Percentiles rank a stretch among this genome's conserved stretches.
phyloP scores from a whole-genome alignment of 2,329 filamentous ascomycete species.

The Mariannaea sp. region DNA sequence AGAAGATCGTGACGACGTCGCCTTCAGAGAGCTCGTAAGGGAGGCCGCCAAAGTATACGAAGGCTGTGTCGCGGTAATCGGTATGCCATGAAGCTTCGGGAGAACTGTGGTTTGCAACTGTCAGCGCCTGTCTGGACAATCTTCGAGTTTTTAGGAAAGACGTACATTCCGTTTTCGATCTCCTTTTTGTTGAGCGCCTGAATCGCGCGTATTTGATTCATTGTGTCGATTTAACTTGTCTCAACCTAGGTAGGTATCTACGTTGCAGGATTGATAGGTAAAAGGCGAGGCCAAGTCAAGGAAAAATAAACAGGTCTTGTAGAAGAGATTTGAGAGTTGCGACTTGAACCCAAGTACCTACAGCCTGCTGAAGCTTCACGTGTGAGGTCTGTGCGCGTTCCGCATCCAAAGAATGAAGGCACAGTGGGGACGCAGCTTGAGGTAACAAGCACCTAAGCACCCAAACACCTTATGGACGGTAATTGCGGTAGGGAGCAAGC shows the following conservation, averaged over 20 bases:
- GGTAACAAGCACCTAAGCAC: no score
- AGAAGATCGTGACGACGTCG: conserved; percentile 95
- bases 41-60: conserved; percentile 92
- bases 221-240: conserved; percentile 51
- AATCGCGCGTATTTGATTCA: conserved; percentile 95
- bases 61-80: conserved; percentile 97
- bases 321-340: no score
- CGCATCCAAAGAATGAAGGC: no score
- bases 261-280: no score
- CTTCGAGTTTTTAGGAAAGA: conserved; percentile 25
- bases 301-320: no score
- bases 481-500: no score
- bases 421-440: no score
- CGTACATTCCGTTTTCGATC: conserved; percentile 83
- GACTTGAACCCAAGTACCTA: no score
- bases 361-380: no score
- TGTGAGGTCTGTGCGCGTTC: no score
- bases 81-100: conserved; percentile 93
- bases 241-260: no score
- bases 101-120: conserved; percentile 55
- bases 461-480: no score
- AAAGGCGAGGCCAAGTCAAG: not conserved
- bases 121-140: conserved; percentile 27
- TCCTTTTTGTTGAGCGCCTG: conserved; percentile 93
- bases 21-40: conserved; percentile 93